These are phyloP conservation scores for Musa balbisiana DNA, from an alignment of 202 grass and related monocot genomes.

Conservation along the genomic window DNA sequence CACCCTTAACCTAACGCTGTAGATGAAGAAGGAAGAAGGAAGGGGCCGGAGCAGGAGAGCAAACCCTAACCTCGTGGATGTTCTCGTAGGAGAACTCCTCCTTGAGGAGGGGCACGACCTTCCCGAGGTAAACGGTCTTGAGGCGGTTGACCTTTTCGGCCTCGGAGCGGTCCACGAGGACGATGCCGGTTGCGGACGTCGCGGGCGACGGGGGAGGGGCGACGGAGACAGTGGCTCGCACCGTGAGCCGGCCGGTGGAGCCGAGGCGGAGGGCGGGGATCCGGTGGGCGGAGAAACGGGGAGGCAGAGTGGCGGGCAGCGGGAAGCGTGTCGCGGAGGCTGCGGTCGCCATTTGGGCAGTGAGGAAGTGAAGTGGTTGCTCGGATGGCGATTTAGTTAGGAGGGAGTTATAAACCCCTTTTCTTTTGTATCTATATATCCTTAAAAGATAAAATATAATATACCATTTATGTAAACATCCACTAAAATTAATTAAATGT, in stretches of 20 bases:
- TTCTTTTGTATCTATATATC: too few relatives aligned
- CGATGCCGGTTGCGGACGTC: conserved; percentile 45
- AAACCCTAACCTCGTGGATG: conserved; percentile 61
- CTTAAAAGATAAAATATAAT: too few relatives aligned
- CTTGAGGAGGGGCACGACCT: conserved; percentile 69
- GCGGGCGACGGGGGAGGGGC: conserved; percentile 35
- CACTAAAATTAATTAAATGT: too few relatives aligned
- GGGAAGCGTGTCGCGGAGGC: neutral
- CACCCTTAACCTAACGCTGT: neutral
- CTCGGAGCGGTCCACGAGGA: conserved; percentile 60
- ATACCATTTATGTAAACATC: too few relatives aligned
- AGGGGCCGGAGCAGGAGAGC: neutral
- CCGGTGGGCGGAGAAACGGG: neutral
- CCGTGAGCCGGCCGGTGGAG: neutral
- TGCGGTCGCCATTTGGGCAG: neutral
- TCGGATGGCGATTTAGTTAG: conserved; percentile 2
- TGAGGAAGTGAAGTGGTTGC: neutral
- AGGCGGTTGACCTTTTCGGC: conserved; percentile 56
- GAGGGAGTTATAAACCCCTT: neutral
- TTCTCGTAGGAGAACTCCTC: conserved; percentile 82
- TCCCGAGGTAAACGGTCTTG: conserved; percentile 56
- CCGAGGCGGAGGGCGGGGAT: neutral
- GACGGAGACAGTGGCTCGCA: conserved; percentile 29
- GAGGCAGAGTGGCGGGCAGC: neutral
- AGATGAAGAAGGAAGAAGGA: neutral